phyloP scores from a whole-genome alignment of 306 rosid genomes.

The Mucuna pruriens region DNA sequence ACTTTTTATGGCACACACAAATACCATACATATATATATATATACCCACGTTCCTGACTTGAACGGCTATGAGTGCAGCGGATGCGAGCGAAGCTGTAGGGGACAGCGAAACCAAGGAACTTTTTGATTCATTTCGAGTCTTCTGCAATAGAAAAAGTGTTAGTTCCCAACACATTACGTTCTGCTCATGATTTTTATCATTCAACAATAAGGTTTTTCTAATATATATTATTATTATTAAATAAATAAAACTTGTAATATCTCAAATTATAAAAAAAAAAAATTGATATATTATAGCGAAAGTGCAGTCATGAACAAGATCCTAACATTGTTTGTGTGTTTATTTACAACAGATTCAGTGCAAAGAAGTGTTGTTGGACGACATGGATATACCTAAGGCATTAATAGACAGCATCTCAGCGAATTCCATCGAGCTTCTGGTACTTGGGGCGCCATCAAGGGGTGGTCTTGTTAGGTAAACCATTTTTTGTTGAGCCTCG shows the following conservation, averaged over 20 bases:
- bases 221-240: no score
- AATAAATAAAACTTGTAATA: no score
- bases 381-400: slow-evolving; percentile 66
- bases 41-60: not conserved
- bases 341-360: slow-evolving; percentile 57
- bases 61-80: slow-evolving; percentile 44
- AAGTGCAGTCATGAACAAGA: not conserved
- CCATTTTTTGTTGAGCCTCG: not conserved
- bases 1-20: no score
- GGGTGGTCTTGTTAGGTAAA: slow-evolving; percentile 66
- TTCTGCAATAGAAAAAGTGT: slow-evolving; percentile 71
- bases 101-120: slow-evolving; percentile 60
- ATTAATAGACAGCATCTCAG: slow-evolving; percentile 47
- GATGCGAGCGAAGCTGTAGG: slow-evolving; percentile 37
- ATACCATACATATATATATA: no score
- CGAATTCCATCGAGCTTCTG: slow-evolving; percentile 58
- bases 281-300: no score
- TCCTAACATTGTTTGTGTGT: not conserved
- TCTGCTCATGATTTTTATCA: not conserved
- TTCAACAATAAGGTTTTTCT: not conserved
- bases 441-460: slow-evolving; percentile 79
- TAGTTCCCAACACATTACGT: slow-evolving; percentile 29
- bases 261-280: no score
- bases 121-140: slow-evolving; percentile 80
- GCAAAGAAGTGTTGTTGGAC: slow-evolving; percentile 69